phyloP scores from a whole-genome alignment of 202 grass and related monocot genomes.

The Panicum virgatum region DNA sequence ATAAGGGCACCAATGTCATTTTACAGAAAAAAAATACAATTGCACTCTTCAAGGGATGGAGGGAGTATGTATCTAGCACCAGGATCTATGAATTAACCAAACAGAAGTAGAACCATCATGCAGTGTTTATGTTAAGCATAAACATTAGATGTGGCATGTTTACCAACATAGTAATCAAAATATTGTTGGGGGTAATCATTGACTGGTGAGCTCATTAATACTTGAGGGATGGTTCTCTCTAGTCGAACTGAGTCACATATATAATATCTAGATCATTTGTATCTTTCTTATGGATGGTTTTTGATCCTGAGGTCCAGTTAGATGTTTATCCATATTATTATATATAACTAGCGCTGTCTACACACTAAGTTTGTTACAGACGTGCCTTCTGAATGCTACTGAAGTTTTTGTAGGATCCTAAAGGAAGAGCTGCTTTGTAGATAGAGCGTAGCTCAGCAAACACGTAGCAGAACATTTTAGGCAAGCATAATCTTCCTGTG shows the following conservation, averaged over 20 bases:
- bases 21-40: no score
- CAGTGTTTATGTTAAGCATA: background rate
- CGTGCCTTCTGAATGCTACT: background rate
- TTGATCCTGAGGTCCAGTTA: background rate
- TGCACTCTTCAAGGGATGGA: no score
- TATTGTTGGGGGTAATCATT: background rate
- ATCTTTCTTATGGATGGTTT: background rate
- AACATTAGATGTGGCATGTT: background rate
- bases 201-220: no score
- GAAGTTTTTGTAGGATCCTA: background rate
- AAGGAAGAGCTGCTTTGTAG: background rate
- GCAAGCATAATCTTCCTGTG: background rate
- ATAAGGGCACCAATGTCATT: no score
- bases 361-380: background rate
- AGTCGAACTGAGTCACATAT: background rate
- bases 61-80: no score
- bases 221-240: background rate
- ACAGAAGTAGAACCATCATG: slow-evolving; percentile 17
- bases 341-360: background rate
- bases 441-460: background rate
- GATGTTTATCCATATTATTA: background rate
- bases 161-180: background rate
- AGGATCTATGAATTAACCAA: background rate
- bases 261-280: background rate
- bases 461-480: background rate